Percentiles rank a stretch among this genome's conserved stretches.
phyloP scores from a whole-genome alignment of 139 green algal genomes.

The Auxenochlorella protothecoides region DNA sequence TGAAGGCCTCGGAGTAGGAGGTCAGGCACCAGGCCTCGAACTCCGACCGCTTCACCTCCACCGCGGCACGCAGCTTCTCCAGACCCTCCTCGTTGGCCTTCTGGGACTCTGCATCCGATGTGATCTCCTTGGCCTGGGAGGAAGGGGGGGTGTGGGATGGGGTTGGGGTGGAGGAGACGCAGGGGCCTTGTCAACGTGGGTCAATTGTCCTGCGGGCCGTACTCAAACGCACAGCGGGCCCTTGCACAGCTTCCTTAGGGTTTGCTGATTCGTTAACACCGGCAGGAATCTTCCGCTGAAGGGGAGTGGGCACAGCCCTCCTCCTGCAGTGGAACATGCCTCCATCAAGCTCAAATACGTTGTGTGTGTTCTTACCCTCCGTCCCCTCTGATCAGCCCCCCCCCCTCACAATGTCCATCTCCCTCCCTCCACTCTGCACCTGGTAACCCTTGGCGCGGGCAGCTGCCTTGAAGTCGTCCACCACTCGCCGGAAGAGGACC shows the following conservation, averaged over 20 bases:
- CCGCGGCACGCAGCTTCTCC: constrained; percentile 44
- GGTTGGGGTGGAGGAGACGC: no score
- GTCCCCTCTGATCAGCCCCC: not conserved
- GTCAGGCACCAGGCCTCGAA: constrained; percentile 80
- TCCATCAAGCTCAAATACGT: not conserved
- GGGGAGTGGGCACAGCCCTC: no score
- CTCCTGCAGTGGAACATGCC: not conserved
- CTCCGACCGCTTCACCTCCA: constrained; percentile 45
- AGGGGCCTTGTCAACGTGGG: no score
- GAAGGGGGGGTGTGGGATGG: not conserved
- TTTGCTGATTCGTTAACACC: no score
- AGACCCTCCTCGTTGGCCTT: constrained; percentile 18
- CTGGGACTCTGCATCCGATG: not conserved
- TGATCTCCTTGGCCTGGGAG: constrained; percentile 12
- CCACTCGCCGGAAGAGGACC: constrained; percentile 76
- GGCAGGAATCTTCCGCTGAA: no score
- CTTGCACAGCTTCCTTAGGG: no score
- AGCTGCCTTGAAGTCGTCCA: constrained; percentile 88
- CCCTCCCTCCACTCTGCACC: constrained; percentile 20
- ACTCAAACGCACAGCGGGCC: no score
- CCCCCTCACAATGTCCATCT: not conserved
- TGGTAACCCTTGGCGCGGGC: constrained; percentile 76
- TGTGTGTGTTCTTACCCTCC: no score
- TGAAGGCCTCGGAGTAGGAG: constrained; percentile 87
- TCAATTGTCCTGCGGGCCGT: no score